phyloP scores from a whole-genome alignment of 2,329 filamentous ascomycete genomes.

The Xylariaceae sp. region DNA sequence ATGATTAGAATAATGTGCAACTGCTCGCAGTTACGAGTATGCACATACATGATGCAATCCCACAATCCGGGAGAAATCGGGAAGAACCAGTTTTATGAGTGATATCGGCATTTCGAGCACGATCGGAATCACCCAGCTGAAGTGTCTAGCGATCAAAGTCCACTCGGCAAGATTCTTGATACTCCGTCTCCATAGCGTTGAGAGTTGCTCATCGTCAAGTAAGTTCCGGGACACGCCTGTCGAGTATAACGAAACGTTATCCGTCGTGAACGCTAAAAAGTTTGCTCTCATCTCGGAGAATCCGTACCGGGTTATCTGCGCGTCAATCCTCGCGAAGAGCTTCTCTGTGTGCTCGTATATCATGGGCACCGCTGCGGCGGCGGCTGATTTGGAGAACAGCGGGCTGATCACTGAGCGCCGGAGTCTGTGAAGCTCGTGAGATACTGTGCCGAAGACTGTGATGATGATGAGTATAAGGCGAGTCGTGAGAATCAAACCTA shows the following conservation, averaged over 20 bases:
- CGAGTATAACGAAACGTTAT: not conserved
- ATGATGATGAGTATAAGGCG: not conserved
- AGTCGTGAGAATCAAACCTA: too few relatives aligned
- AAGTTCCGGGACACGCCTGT: not conserved
- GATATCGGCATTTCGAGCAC: conserved; percentile 1
- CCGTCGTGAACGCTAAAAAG: conserved; percentile 2
- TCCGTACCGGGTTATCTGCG: conserved; percentile 1
- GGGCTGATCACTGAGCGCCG: not conserved
- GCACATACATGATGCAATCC: conserved; percentile 1
- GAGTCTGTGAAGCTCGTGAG: too few relatives aligned
- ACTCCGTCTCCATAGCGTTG: conserved; percentile 1
- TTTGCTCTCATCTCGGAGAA: conserved; percentile 5
- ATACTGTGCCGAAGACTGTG: not conserved
- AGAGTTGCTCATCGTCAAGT: not conserved
- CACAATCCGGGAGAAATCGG: not conserved
- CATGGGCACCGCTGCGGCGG: not conserved
- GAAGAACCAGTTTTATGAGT: not conserved
- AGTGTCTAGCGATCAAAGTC: conserved; percentile 4
- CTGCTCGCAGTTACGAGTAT: not conserved
- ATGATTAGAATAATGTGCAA: not conserved
- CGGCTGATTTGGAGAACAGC: conserved; percentile 5
- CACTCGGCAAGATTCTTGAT: not conserved
- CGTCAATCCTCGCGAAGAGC: not conserved
- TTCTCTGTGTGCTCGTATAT: conserved; percentile 6
- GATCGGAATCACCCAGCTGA: conserved; percentile 1